phyloP scores from a whole-genome alignment of 1,284 basidiomycete genomes.

The Marasmius tenuissimus region DNA sequence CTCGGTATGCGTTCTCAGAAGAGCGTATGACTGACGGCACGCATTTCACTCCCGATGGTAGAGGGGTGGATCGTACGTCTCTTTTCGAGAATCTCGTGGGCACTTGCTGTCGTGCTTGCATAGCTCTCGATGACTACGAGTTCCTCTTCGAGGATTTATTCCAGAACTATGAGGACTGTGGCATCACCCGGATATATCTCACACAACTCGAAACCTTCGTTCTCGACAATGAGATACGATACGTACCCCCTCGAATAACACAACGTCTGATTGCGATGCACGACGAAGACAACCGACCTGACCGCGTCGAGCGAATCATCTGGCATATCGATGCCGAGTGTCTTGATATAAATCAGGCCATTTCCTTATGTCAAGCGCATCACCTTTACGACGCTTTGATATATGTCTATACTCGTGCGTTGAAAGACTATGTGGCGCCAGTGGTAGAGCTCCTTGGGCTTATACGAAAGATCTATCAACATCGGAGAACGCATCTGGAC shows the following conservation, averaged over 20 bases:
- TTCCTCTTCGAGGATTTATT: slow-evolving; percentile 94
- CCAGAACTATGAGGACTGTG: slow-evolving; percentile 83
- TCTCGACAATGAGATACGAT: slow-evolving; percentile 69
- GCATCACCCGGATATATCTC: slow-evolving; percentile 89
- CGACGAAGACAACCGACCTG: slow-evolving; percentile 70
- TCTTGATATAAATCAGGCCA: slow-evolving; percentile 93
- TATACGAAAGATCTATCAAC: slow-evolving; percentile 67
- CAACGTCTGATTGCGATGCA: slow-evolving; percentile 84
- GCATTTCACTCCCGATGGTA: slow-evolving; percentile 78
- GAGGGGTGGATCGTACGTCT: slow-evolving; percentile 89
- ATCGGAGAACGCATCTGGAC: slow-evolving; percentile 38
- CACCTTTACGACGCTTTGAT: slow-evolving; percentile 92
- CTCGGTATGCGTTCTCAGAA: slow-evolving; percentile 90
- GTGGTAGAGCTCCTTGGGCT: slow-evolving; percentile 83
- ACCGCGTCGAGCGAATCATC: slow-evolving; percentile 85
- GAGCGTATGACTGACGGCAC: slow-evolving; percentile 91
- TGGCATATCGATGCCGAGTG: slow-evolving; percentile 94
- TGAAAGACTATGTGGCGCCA: slow-evolving; percentile 89
- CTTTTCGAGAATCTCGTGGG: slow-evolving; percentile 89
- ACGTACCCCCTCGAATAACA: slow-evolving; percentile 84
- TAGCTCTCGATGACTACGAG: slow-evolving; percentile 77
- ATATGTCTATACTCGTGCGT: slow-evolving; percentile 88
- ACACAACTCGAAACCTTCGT: slow-evolving; percentile 84
- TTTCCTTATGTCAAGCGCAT: slow-evolving; percentile 81
- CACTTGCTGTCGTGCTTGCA: slow-evolving; percentile 80